Evolutionary conservation across 352 stramenopile species (phyloP).

Genomic region (Aphanomyces stellatus): DNA sequence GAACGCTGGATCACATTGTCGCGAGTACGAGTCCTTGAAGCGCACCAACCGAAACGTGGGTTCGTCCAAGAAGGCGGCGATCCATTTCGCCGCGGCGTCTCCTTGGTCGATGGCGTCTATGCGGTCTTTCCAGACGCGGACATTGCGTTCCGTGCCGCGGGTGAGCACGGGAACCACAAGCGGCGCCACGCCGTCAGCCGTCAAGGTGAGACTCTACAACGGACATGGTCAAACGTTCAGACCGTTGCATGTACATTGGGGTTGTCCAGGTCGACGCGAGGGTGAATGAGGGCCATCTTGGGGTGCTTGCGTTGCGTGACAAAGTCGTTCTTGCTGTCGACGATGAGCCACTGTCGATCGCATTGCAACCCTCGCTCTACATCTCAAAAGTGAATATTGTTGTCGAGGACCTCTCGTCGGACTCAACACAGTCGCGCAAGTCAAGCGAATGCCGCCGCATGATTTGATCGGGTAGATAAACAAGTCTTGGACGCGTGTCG

Average conservation of each 20-base stretch:
- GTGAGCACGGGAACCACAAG: conserved; percentile 45
- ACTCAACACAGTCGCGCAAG: conserved; percentile 34
- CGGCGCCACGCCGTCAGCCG: conserved; percentile 50
- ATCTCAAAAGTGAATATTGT: too few species aligned
- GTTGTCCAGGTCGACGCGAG: conserved; percentile 36
- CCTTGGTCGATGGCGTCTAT: conserved; percentile 55
- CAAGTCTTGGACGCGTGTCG: conserved; percentile 35
- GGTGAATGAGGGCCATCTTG: conserved; percentile 52
- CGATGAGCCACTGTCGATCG: conserved; percentile 74
- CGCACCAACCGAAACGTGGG: conserved; percentile 37
- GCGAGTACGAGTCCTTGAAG: conserved; percentile 48
- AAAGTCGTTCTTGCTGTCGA: conserved; percentile 56
- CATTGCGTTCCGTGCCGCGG: conserved; percentile 26
- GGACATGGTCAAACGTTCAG: too few species aligned
- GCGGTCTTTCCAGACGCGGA: conserved; percentile 52
- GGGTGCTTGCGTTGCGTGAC: conserved; percentile 58
- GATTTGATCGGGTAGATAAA: conserved; percentile 82
- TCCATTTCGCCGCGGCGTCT: conserved; percentile 45
- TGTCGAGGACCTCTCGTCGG: too few species aligned
- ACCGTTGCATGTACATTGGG: conserved; percentile 20
- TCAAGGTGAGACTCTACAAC: conserved; percentile 33
- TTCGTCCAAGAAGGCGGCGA: conserved; percentile 45
- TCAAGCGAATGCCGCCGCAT: conserved; percentile 51
- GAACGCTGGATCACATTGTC: conserved; percentile 47
- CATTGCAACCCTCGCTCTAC: conserved; percentile 46